Conservation (phyloP, 2,329 filamentous ascomycete species). For the Fusarium irregulare region DNA sequence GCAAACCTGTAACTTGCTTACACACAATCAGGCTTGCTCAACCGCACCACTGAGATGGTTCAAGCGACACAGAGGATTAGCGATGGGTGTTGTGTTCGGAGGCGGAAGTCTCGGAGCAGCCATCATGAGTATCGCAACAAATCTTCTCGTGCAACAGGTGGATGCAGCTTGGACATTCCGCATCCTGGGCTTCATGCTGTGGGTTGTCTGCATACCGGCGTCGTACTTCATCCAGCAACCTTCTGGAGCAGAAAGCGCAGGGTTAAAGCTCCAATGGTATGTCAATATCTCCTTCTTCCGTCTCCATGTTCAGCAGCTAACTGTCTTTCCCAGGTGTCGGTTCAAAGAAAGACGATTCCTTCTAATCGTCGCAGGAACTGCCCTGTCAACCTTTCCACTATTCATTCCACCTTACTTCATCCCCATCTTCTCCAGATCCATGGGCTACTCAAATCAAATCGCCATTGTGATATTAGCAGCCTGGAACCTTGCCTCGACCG, state of each 20-base stretch:
- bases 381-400: conserved; percentile 44
- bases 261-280: conserved; percentile 44
- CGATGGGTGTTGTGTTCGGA: conserved; percentile 47
- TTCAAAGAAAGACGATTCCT: conserved; percentile 45
- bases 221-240: conserved; percentile 45
- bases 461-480: conserved; percentile 42
- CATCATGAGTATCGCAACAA: conserved; percentile 45
- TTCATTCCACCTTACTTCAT: conserved; percentile 46
- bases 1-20: background rate
- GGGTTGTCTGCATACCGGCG: conserved; percentile 47
- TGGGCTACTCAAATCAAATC: conserved; percentile 43
- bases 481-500: conserved; percentile 48
- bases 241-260: conserved; percentile 6
- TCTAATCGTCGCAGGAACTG: conserved; percentile 39
- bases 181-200: conserved; percentile 44
- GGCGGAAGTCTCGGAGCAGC: conserved; percentile 47
- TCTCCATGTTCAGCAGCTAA: accelerated
- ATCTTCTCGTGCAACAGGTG: conserved; percentile 37
- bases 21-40: conserved; percentile 20
- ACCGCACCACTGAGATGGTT: conserved; percentile 44
- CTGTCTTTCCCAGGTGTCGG: conserved; percentile 33
- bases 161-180: conserved; percentile 47
- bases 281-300: accelerated
- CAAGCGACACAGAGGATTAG: conserved; percentile 44
- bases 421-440: conserved; percentile 41